Percentiles rank a stretch among this genome's conserved stretches.
Evolutionary conservation across 2,329 filamentous ascomycete species (phyloP).

Genomic region (Pseudogymnoascus sp.): DNA sequence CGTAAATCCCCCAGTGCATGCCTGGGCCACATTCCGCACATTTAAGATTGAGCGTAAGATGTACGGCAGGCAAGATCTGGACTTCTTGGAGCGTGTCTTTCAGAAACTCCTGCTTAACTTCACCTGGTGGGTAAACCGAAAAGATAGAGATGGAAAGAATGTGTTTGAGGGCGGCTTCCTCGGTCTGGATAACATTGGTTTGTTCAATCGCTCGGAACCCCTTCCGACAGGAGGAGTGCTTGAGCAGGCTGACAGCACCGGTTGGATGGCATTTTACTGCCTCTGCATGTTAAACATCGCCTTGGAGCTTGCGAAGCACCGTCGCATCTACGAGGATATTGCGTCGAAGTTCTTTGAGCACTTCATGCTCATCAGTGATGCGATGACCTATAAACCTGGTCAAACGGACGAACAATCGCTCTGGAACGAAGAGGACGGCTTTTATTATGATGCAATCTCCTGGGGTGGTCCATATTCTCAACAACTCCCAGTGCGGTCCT

Average conservation of each 20-base stretch:
- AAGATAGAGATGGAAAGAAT: slow-evolving; percentile 90
- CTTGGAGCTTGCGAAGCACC: slow-evolving; percentile 88
- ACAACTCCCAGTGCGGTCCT: slow-evolving; percentile 82
- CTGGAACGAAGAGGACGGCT: slow-evolving; percentile 94
- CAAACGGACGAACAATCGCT: slow-evolving; percentile 70
- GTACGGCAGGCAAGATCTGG: slow-evolving; percentile 88
- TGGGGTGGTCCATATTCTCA: slow-evolving; percentile 92
- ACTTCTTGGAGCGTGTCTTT: slow-evolving; percentile 93
- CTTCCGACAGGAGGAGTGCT: slow-evolving; percentile 87
- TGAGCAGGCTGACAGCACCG: slow-evolving; percentile 94
- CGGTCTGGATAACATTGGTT: slow-evolving; percentile 90
- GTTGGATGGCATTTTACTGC: slow-evolving; percentile 98
- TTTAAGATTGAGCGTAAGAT: slow-evolving; percentile 99
- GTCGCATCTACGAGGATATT: slow-evolving; percentile 92
- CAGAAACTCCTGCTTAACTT: slow-evolving; percentile 95
- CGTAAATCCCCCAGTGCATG: slow-evolving; percentile 92
- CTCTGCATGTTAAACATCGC: slow-evolving; percentile 96
- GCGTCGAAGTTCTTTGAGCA: slow-evolving; percentile 99
- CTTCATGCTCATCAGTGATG: slow-evolving; percentile 95
- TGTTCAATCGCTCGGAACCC: slow-evolving; percentile 95
- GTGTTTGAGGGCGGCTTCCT: slow-evolving; percentile 96
- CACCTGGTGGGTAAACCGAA: slow-evolving; percentile 98
- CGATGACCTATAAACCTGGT: slow-evolving; percentile 77
- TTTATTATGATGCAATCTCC: slow-evolving; percentile 97
- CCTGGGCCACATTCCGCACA: slow-evolving; percentile 88